Base-by-base conservation (phyloP, 2,329 filamentous ascomycete genomes). In the Fusarium newnesense region DNA sequence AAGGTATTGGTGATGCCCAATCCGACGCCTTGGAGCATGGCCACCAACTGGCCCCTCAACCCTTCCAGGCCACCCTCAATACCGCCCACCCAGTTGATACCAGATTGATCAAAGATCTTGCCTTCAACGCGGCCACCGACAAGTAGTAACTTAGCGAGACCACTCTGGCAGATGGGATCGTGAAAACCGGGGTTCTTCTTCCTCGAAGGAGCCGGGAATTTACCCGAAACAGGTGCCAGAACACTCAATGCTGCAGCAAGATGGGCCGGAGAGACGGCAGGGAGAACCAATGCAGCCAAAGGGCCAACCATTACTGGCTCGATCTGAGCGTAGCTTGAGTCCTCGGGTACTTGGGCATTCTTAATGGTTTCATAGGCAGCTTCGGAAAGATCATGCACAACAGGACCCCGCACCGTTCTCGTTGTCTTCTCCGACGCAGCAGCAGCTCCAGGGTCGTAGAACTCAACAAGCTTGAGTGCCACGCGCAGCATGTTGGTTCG, bases 401-500 rank as follows among this genome's bases (percentile, higher is more conserved):
- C 64, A 59, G 81, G 77, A 24, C 82, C 78, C 47, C 77, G 68
- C 5, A 74, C 64, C 21, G 81, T 80, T n/a, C 79, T 78, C 4
- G 72, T 75, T 7, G 77, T 81, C 5, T 72, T 76, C 7, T 81
- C 76, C 36, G 79, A 77, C 19, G 80, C 77, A 9, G 80, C 75
- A 24, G 84, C 82, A 8, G 75, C 81, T 43, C 83, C 83, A 71
- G 86, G 88, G 80, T 89, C 89, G 80, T 90, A 97, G 83, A 95
- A 97, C 80, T 98, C 96, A 69, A 95, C 91, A 58, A 98, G 89
- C 74, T 93, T 92, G 70, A 98, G 85, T 3, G 96, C 95, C 24
- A 94, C 90, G 74, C 92, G 91, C 80, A 99, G 94, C 79, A 99
- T 97, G 79, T 94, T 93, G 19, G 94, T 96, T 79, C 96, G 92